A percentile compares a stretch with the other conserved stretches of the same genome.
These are phyloP conservation scores for Heliamphora exappendiculata DNA, from an alignment of 148 eudicot species.

Conservation along the genomic window DNA sequence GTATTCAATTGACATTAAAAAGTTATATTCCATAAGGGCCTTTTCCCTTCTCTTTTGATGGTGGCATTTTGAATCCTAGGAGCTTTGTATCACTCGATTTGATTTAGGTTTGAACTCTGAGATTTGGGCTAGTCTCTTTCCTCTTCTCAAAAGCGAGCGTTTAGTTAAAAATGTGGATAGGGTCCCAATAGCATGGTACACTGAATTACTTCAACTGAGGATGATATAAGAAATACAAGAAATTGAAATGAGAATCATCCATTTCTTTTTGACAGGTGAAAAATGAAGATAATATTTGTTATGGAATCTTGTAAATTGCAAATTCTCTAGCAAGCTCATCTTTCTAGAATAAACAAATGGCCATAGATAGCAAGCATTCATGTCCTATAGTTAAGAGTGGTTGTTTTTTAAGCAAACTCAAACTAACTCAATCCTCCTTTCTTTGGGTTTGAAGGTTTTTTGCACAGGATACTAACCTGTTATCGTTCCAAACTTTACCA, in stretches of 20 bases:
- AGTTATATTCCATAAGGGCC: neutral
- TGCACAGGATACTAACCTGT: neutral
- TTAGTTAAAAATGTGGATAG: neutral
- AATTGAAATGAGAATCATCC: neutral
- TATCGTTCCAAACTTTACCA: neutral
- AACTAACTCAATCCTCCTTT: neutral
- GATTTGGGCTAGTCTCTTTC: neutral
- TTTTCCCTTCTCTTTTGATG: too few relatives aligned
- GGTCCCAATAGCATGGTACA: neutral
- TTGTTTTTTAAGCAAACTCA: neutral
- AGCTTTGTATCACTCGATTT: neutral
- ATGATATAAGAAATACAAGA: neutral
- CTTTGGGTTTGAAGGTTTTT: neutral
- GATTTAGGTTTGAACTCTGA: neutral
- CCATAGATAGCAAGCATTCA: neutral
- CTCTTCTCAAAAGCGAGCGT: neutral
- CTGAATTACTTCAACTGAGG: neutral
- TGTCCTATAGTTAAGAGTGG: neutral
- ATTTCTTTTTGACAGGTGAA: neutral
- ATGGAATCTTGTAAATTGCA: neutral
- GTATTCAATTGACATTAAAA: neutral
- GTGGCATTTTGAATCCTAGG: neutral
- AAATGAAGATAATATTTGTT: neutral
- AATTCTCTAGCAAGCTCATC: neutral
- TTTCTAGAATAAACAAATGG: neutral